phyloP scores from a whole-genome alignment of 192 early-diverging fungal genomes.

The Phlyctochytrium bullatum region DNA sequence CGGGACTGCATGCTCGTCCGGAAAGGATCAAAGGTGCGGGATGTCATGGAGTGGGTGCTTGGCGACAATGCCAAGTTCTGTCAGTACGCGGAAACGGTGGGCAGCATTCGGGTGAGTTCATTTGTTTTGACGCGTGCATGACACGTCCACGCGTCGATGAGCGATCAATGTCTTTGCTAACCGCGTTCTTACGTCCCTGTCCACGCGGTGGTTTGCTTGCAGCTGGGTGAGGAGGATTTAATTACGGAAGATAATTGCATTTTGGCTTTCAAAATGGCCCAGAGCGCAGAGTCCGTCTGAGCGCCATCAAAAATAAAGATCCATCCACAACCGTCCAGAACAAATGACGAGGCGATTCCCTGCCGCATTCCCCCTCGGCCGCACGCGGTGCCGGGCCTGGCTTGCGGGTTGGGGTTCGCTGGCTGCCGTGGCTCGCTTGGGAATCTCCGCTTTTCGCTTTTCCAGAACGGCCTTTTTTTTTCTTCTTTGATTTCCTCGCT shows the following conservation, averaged over 20 bases:
- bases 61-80: constrained; percentile 66
- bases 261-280: constrained; percentile 58
- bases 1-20: constrained; percentile 71
- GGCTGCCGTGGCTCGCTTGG: too few species aligned
- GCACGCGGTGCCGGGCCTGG: too few species aligned
- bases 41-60: constrained; percentile 71
- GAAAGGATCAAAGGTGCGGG: constrained; percentile 71
- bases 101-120: constrained; percentile 60
- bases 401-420: too few species aligned
- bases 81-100: constrained; percentile 74
- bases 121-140: neutral
- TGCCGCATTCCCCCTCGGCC: too few species aligned
- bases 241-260: constrained; percentile 61
- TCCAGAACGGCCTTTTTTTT: too few species aligned
- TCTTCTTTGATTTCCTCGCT: too few species aligned
- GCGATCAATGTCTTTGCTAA: too few species aligned
- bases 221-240: constrained; percentile 62
- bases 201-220: neutral
- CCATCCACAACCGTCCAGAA: too few species aligned
- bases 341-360: too few species aligned
- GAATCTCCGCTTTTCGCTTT: too few species aligned
- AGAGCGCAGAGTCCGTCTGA: too few species aligned
- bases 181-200: neutral
- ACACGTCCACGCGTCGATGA: constrained; percentile 5
- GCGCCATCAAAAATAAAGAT: too few species aligned